phyloP scores from a whole-genome alignment of 1,284 basidiomycete species.

The Somion occarium region DNA sequence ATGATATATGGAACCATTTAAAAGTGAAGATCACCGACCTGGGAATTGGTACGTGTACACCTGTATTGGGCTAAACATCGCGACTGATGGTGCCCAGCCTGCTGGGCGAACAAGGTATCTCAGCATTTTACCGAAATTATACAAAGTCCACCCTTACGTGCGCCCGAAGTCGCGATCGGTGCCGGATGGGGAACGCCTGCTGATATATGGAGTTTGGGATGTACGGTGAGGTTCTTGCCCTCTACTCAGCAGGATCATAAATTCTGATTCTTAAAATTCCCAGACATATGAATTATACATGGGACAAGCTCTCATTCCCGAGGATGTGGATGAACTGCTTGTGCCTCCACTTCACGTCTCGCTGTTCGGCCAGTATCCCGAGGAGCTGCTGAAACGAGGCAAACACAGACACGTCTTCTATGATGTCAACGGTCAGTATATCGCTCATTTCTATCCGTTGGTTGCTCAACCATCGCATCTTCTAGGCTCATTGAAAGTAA shows the following conservation, averaged over 20 bases:
- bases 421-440: no score
- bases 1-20: not conserved
- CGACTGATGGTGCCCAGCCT: not conserved
- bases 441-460: no score
- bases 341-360: not conserved
- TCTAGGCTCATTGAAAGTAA: no score
- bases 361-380: not conserved
- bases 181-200: conserved; percentile 24
- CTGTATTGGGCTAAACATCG: not conserved
- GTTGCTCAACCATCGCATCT: no score
- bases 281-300: not conserved
- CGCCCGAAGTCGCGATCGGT: conserved; percentile 33
- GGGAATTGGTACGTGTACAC: not conserved
- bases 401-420: no score
- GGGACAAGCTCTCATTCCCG: not conserved
- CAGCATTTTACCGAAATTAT: conserved; percentile 12
- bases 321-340: not conserved
- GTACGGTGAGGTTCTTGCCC: conserved; percentile 19
- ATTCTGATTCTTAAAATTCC: not conserved
- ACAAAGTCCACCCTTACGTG: conserved; percentile 29
- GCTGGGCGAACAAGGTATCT: not conserved
- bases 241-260: no score
- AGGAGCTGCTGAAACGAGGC: not conserved
- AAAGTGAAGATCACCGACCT: not conserved
- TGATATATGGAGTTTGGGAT: conserved; percentile 36